Conservation (phyloP, 2,329 filamentous ascomycete genomes). For the Chrysosporium queenslandicum region DNA sequence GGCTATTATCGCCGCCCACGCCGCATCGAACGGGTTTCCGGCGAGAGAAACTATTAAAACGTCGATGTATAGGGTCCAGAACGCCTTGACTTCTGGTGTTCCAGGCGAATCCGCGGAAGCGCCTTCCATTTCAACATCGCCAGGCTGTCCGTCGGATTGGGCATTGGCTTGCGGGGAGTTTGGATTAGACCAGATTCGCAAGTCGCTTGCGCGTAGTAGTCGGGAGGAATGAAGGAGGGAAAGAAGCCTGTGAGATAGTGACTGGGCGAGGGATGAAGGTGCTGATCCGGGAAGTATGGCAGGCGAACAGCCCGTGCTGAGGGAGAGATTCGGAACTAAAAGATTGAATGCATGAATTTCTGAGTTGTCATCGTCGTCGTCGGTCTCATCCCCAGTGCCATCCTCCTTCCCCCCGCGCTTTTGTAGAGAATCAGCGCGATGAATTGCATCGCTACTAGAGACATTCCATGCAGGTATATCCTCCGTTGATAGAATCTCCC, state of each 20-base stretch:
- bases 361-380: constrained; percentile 34
- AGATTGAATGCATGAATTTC: constrained; percentile 49
- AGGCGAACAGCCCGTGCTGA: constrained; percentile 82
- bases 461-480: constrained; percentile 54
- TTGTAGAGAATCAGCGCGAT: constrained; percentile 26
- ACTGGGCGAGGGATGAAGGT: constrained; percentile 70
- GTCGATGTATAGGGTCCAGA: constrained; percentile 93
- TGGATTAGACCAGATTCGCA: constrained; percentile 61
- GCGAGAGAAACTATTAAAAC: constrained; percentile 90
- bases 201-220: constrained; percentile 55
- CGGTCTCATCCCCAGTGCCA: constrained; percentile 33
- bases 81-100: constrained; percentile 58
- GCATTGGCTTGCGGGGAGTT: constrained; percentile 27
- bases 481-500: constrained; percentile 65
- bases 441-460: constrained; percentile 23
- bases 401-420: constrained; percentile 39
- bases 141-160: constrained; percentile 20
- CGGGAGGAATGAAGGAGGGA: constrained; percentile 62
- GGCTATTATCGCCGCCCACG: constrained; percentile 74
- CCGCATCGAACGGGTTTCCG: constrained; percentile 82
- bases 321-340: constrained; percentile 84
- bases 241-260: constrained; percentile 68
- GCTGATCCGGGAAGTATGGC: constrained; percentile 75
- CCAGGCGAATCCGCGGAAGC: constrained; percentile 26
- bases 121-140: constrained; percentile 42